Evolutionary conservation across 2,329 filamentous ascomycete genomes (phyloP).

Genomic region (Sclerotinia sclerotiorum): DNA sequence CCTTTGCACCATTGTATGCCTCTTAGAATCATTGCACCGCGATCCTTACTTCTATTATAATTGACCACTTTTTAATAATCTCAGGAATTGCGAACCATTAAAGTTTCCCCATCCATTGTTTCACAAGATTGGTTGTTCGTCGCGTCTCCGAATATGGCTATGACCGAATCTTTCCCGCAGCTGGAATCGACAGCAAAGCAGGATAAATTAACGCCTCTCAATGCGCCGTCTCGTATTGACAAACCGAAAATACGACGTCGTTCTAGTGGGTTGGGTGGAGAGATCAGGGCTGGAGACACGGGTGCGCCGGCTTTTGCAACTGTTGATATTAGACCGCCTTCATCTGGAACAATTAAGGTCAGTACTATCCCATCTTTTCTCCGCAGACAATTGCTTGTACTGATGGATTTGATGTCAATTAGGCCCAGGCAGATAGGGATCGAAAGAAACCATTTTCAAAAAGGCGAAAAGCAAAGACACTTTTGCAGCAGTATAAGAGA

Average conservation of each 20-base stretch:
- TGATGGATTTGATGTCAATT: background rate
- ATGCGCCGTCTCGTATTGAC: constrained; percentile 27
- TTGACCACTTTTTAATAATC: background rate
- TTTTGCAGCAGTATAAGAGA: constrained; percentile 50
- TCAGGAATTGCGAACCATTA: background rate
- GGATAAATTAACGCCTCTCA: constrained; percentile 18
- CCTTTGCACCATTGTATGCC: background rate
- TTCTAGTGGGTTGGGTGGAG: constrained; percentile 50
- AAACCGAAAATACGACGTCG: constrained; percentile 44
- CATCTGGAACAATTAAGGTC: constrained; percentile 35
- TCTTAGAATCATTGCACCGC: background rate
- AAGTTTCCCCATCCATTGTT: background rate
- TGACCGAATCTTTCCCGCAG: constrained; percentile 27
- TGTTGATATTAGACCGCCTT: constrained; percentile 38
- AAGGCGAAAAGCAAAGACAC: constrained; percentile 39
- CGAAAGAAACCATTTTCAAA: constrained; percentile 40
- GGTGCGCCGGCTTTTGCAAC: constrained; percentile 52
- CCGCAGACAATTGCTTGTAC: background rate
- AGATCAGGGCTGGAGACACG: constrained; percentile 52
- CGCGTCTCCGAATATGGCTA: constrained; percentile 17
- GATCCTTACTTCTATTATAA: constrained; percentile 1
- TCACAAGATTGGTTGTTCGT: background rate
- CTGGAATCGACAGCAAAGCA: constrained; percentile 18
- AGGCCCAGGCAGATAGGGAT: constrained; percentile 38
- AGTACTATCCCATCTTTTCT: constrained; percentile 3